Evolutionary conservation across 805 yeast genomes (phyloP), one percentile per base, ranked within the genome.

Genomic region (Komagataella ulmi): DNA sequence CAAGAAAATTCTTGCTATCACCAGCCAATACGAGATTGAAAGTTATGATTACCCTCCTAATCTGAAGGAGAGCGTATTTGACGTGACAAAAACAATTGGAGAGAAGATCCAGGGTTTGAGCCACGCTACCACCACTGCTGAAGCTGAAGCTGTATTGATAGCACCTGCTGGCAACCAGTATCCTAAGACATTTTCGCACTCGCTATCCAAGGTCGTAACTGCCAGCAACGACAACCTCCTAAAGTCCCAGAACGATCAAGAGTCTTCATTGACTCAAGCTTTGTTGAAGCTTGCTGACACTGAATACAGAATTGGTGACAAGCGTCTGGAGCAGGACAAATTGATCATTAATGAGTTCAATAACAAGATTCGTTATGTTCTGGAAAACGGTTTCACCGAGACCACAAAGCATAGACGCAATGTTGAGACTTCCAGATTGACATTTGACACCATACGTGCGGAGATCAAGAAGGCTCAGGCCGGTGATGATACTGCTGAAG

Each of bases 1-100:
- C 67, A 79, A 71, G 57, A 73, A 74, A 59, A 59, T 76, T 10
- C 58, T 77, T n/a, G 56, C 68, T 3, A 75, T 79, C 51, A 74
- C 83, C 5, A 72, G 71, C 49, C 86, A 89, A 46, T 86, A 79
- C 61, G 88, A 77, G 59, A 79, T 83, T 55, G 85, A 83, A 58
- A 77, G 85, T 49, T 86, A 86, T 63, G 95, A 86, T 63, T 85
- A 84, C 59, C 95, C 95, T 23, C 91, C 93, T 51, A 83, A 83
- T 63, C 65, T 85, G 55, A 75, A 76, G 55, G 91, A 86, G 58
- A 79, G 85, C 47, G 71, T 80, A 21, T 69, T 70, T 49, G 83
- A 84, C 57, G 79, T 83, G 60, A 79, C 83, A 44, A 76, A 78
- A 57, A 66, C 80, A 3, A 63, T 82, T 48, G 71, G 74, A 46